phyloP scores from a whole-genome alignment of 306 rosid species.

The Cicer pinnatifidum region DNA sequence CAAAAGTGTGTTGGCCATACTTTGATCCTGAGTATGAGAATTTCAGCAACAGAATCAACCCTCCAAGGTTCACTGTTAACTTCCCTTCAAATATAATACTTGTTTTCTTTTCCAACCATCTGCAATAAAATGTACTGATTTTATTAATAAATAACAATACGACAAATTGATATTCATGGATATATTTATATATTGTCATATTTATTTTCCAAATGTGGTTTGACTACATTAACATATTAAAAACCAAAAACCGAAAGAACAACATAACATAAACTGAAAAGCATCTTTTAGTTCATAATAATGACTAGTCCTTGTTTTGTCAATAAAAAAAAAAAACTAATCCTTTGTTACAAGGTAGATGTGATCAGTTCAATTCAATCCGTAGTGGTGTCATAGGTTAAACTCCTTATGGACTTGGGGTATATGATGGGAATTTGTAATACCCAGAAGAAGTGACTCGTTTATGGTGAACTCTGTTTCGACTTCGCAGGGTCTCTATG shows the following conservation, averaged over 20 bases:
- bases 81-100: slow-evolving; percentile 28
- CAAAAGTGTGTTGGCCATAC: slow-evolving; percentile 76
- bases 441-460: slow-evolving; percentile 42
- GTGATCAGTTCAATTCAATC: slow-evolving; percentile 32
- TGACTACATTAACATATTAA: slow-evolving; percentile 8
- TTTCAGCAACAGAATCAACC: slow-evolving; percentile 77
- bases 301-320: slow-evolving; percentile 25
- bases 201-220: not conserved
- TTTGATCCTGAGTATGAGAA: slow-evolving; percentile 86
- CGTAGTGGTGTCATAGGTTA: slow-evolving; percentile 34
- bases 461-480: slow-evolving; percentile 45
- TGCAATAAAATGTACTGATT: not conserved
- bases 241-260: not conserved
- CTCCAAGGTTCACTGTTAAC: slow-evolving; percentile 64
- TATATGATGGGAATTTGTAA: slow-evolving; percentile 40
- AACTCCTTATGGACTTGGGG: slow-evolving; percentile 31
- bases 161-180: not conserved
- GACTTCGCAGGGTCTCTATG: slow-evolving; percentile 71
- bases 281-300: slow-evolving; percentile 8
- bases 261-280: not conserved
- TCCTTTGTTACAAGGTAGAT: slow-evolving; percentile 29
- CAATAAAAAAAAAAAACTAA: not conserved
- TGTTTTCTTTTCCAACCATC: not conserved
- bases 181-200: not conserved
- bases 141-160: not conserved